phyloP scores from a whole-genome alignment of 805 yeast species.

The Starmerella potacharoeniae region DNA sequence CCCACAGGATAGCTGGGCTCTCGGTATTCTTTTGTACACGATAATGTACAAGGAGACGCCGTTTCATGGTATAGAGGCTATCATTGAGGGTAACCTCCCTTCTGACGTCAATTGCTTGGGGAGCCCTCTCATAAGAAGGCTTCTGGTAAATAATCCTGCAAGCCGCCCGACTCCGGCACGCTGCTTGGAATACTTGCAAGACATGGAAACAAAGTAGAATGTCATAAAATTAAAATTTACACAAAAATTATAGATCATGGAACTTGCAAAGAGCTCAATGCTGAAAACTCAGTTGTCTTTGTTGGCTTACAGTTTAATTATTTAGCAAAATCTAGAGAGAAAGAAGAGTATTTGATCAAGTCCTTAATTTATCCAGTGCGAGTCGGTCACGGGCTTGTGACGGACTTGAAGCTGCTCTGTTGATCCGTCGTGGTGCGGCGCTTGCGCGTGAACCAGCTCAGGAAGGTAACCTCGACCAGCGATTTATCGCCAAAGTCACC shows the following conservation, averaged over 20 bases:
- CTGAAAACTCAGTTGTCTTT: no score
- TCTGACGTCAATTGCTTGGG: constrained; percentile 4
- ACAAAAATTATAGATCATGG: no score
- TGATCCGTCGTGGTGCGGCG: neutral
- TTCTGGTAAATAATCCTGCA: constrained; percentile 4
- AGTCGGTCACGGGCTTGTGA: neutral
- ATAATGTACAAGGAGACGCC: constrained; percentile 90
- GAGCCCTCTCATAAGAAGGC: neutral
- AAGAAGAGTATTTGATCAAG: neutral
- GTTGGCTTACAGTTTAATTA: no score
- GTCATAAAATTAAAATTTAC: neutral
- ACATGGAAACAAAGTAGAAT: neutral
- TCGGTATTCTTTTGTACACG: constrained; percentile 83
- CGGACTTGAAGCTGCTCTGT: neutral
- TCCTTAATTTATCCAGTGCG: no score
- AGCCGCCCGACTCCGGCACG: constrained; percentile 12
- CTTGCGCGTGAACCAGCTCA: constrained; percentile 16
- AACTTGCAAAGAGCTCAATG: no score
- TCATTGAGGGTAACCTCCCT: constrained; percentile 70
- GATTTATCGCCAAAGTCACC: constrained; percentile 28
- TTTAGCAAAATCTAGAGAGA: neutral
- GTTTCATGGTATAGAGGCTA: constrained; percentile 88
- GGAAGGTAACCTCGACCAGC: constrained; percentile 18
- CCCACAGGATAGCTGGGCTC: constrained; percentile 96
- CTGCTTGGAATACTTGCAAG: neutral